Base-by-base conservation (phyloP, 805 yeast genomes). In the Yamadazyma sp. region DNA sequence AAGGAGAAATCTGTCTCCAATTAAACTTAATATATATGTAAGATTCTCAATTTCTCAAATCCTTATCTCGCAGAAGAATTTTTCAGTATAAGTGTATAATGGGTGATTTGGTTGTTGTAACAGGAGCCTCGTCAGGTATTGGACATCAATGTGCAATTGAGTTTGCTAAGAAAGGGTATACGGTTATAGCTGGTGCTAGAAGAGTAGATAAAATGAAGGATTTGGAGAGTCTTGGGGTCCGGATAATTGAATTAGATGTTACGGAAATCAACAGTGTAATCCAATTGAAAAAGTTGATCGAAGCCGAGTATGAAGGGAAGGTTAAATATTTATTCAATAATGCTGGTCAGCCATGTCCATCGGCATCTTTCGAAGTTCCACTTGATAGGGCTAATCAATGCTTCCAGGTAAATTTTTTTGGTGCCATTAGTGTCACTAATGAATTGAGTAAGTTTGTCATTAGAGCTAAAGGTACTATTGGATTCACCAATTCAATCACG, bases 91-190 rank as follows among this genome's bases (percentile, higher is more conserved):
- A n/a, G n/a, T n/a, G n/a, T n/a, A n/a, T n/a, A n/a, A n/a, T n/a
- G n/a, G n/a, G n/a, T n/a, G n/a, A n/a, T n/a, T n/a, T n/a, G n/a
- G 83, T 76, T 0, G 57, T 79, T 23, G 69, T 70, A 35, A 71
- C 76, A 2, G 76, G 76, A 5, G 73, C 70, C 2, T 66, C 73
- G 0, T 68, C 75, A 0, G 76, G 76, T 3, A 71, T 71, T 27
- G 77, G 77, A 2, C 62, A 47, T 39, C 61, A 64, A 7, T 51
- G 63, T 10, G 63, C 74, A 18, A 50, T 55, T 18, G 73, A 67
- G 39, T 53, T 73, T 23, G 74, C 69, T 13, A 35, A 47, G 10
- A 56, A 62, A 30, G 74, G 73, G 0, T 72, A 61, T 46, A 48
- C 37, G 8, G 60, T 64, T 5, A 55, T 50, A 30, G 68, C 67